These are phyloP conservation scores for Cytidiella melzeri DNA, from an alignment of 768 basidiomycete genomes.

Conservation along the genomic window DNA sequence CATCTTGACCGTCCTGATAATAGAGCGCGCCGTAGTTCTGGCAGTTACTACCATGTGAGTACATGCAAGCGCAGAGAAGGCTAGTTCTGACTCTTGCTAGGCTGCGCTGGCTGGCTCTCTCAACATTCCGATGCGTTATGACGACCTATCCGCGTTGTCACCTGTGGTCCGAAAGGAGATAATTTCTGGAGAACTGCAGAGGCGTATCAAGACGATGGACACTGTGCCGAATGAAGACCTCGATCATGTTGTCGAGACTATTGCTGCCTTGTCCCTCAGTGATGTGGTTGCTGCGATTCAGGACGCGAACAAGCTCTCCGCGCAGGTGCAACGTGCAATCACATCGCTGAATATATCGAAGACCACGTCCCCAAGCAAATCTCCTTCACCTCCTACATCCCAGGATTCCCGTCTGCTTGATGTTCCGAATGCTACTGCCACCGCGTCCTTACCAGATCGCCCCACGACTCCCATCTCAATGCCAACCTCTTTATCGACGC, in stretches of 20 bases:
- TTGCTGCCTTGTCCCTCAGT: slow-evolving; percentile 64
- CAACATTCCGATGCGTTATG: slow-evolving; percentile 81
- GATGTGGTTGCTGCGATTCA: slow-evolving; percentile 76
- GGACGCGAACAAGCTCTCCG: slow-evolving; percentile 57
- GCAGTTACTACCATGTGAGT: slow-evolving; percentile 79
- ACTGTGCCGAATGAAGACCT: slow-evolving; percentile 50
- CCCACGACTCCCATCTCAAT: slow-evolving; percentile 82
- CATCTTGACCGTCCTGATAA: slow-evolving; percentile 55
- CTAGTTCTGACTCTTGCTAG: slow-evolving; percentile 30
- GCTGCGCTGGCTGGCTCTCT: slow-evolving; percentile 77
- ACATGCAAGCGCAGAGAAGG: not conserved
- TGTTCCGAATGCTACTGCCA: slow-evolving; percentile 56
- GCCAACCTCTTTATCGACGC: slow-evolving; percentile 68
- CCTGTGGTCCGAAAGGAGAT: slow-evolving; percentile 87
- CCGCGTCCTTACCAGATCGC: slow-evolving; percentile 82
- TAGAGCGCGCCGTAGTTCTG: slow-evolving; percentile 64
- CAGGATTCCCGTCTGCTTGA: slow-evolving; percentile 72
- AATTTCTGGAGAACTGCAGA: slow-evolving; percentile 73
- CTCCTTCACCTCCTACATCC: slow-evolving; percentile 50
- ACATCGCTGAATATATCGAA: slow-evolving; percentile 22
- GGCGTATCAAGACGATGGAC: slow-evolving; percentile 58
- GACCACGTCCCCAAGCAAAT: slow-evolving; percentile 39
- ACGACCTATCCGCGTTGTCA: slow-evolving; percentile 74
- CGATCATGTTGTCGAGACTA: slow-evolving; percentile 61
- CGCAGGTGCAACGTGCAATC: slow-evolving; percentile 45